phyloP scores from a whole-genome alignment of 805 yeast genomes.

The Komagataella ulmi region DNA sequence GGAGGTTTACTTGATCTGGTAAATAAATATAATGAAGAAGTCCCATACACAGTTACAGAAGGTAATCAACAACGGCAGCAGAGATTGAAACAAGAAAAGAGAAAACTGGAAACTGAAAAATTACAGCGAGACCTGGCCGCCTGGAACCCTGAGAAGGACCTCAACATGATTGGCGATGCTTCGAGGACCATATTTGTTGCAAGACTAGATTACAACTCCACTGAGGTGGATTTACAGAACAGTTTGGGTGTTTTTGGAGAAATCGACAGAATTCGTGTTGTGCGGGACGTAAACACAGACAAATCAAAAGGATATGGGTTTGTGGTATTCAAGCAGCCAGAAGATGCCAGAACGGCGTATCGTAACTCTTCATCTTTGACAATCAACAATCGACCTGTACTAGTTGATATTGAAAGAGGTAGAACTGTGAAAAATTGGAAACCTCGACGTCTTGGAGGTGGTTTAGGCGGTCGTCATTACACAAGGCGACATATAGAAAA shows the following conservation, averaged over 20 bases:
- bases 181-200: slow-evolving; percentile 67
- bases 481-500: slow-evolving; percentile 13
- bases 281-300: slow-evolving; percentile 31
- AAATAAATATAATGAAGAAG: slow-evolving; percentile 17
- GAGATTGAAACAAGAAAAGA: slow-evolving; percentile 13
- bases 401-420: slow-evolving; percentile 68
- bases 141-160: slow-evolving; percentile 49
- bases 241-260: slow-evolving; percentile 55
- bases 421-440: slow-evolving; percentile 53
- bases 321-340: slow-evolving; percentile 48
- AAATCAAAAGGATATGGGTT: slow-evolving; percentile 79
- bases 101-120: slow-evolving; percentile 10
- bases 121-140: slow-evolving; percentile 20
- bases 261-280: slow-evolving; percentile 48
- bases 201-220: slow-evolving; percentile 48
- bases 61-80: slow-evolving; percentile 15
- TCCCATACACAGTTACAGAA: slow-evolving; percentile 16
- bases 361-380: slow-evolving; percentile 39
- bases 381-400: slow-evolving; percentile 38
- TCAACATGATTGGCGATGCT: slow-evolving; percentile 57
- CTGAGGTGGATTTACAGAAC: slow-evolving; percentile 57
- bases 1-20: slow-evolving; percentile 16
- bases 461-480: slow-evolving; percentile 71
- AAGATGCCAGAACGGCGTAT: slow-evolving; percentile 49
- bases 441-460: slow-evolving; percentile 79